Conservation (phyloP, 106 monocot genomes). For the Vanilla planifolia region DNA sequence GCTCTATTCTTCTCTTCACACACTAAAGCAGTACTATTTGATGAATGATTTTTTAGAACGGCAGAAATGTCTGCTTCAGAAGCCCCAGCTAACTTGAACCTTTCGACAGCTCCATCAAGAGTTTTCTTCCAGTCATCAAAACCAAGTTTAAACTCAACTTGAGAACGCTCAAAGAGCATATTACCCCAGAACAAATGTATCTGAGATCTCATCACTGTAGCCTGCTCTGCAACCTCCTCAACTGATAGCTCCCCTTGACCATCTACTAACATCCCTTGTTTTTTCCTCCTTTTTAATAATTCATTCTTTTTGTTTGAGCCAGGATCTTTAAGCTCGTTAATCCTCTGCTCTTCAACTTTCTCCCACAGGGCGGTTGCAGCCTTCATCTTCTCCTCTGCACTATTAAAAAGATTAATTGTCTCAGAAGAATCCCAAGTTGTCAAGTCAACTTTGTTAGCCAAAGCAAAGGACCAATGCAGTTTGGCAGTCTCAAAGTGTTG, state of each 20-base stretch:
- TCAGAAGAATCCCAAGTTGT: slow-evolving; percentile 63
- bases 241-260: slow-evolving; percentile 46
- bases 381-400: slow-evolving; percentile 84
- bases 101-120: slow-evolving; percentile 80
- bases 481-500: slow-evolving; percentile 97
- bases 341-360: slow-evolving; percentile 86
- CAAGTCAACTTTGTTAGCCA: slow-evolving; percentile 75
- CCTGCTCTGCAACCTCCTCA: slow-evolving; percentile 73
- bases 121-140: slow-evolving; percentile 71
- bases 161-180: slow-evolving; percentile 95
- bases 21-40: slow-evolving; percentile 25
- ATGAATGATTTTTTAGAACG: slow-evolving; percentile 87
- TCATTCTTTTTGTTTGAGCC: slow-evolving; percentile 52
- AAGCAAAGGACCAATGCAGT: slow-evolving; percentile 92
- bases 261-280: slow-evolving; percentile 21
- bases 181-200: slow-evolving; percentile 99
- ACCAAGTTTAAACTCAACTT: slow-evolving; percentile 80
- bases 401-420: slow-evolving; percentile 72
- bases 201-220: slow-evolving; percentile 85
- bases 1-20: slow-evolving; percentile 45
- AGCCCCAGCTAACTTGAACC: slow-evolving; percentile 92
- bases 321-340: slow-evolving; percentile 56
- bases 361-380: slow-evolving; percentile 96
- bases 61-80: slow-evolving; percentile 74
- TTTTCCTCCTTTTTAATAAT: slow-evolving; percentile 52